Base-by-base conservation (phyloP, 768 basidiomycete genomes). In the Ramaria sp. region DNA sequence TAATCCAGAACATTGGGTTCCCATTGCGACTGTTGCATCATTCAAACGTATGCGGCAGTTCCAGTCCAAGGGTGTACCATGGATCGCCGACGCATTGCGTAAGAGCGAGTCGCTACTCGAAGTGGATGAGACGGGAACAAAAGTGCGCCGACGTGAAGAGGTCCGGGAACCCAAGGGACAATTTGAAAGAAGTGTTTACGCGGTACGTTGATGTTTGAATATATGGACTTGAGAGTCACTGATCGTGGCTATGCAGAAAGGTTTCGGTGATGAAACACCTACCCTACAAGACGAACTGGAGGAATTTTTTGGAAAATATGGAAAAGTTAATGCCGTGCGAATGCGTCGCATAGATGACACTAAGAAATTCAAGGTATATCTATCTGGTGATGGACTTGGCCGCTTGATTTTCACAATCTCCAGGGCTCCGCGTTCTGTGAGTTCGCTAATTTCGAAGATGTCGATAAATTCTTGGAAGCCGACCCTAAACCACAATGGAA, bases 31-130 rank as follows among this genome's bases (percentile, higher is more conserved):
- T 2, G 80, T 98, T 55, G 77, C 86, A 5, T 93, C 90, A 6
- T 98, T 97, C 81, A 94, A 94, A 68, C 87, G 93, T 57, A 97
- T 97, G 94, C 75, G 79, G 38, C 85, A 88, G 27, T 87, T 78
- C 63, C 67, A 70, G 42, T 48, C 74, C 3, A 65, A 68, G 25
- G 90, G 90, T 5, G 56, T 75, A 16, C 77, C 78, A 18, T 91
- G 88, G 76, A 73, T 96, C 56, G 74, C 76, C 5, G 71, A 78
- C 20, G 85, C 82, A n/a, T 72, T 97, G 67, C 67, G 71, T 47
- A 62, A 68, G 37, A 56, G 53, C 24, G 74, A 76, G 59, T 61
- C 65, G 7, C 66, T 76, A 48, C 76, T 97, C 39, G 88, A 89
- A 64, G 76, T 95, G 5, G 84, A 88, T 62, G 82, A 79, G 51